phyloP scores from a whole-genome alignment of 805 yeast species.

The Candida gorgasii region DNA sequence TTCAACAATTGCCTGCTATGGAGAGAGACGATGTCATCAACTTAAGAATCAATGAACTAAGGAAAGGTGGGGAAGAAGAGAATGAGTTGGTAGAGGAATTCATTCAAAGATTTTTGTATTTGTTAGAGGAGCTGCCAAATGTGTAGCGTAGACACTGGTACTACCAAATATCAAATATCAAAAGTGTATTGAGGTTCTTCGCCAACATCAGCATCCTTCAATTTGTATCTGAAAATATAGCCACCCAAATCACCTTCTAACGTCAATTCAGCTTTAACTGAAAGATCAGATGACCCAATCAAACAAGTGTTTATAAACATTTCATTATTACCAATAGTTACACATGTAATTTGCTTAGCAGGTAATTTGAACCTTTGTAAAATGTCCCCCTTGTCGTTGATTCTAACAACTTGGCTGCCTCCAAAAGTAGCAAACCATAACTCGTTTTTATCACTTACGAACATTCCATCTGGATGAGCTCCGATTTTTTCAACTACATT shows the following conservation, averaged over 20 bases:
- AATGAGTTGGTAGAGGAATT: conserved; percentile 74
- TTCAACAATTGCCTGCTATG: conserved; percentile 31
- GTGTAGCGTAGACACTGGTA: neutral
- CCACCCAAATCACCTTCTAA: conserved; percentile 60
- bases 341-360: conserved; percentile 61
- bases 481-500: conserved; percentile 31
- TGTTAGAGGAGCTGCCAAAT: neutral
- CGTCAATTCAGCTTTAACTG: conserved; percentile 19
- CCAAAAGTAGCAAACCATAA: conserved; percentile 71
- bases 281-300: conserved; percentile 42
- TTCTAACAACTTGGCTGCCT: conserved; percentile 55
- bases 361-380: conserved; percentile 59
- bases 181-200: conserved; percentile 12
- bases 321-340: conserved; percentile 66
- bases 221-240: conserved; percentile 14
- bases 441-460: conserved; percentile 53
- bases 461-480: conserved; percentile 71
- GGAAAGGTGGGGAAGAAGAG: conserved; percentile 65
- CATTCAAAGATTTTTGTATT: conserved; percentile 37
- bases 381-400: conserved; percentile 50
- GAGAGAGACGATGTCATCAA: conserved; percentile 61
- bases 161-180: neutral
- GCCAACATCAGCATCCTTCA: conserved; percentile 7
- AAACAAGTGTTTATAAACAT: conserved; percentile 71
- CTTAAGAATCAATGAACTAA: conserved; percentile 57